Base-by-base conservation (phyloP, 345 rosid genomes). In the Citrus maxima region DNA sequence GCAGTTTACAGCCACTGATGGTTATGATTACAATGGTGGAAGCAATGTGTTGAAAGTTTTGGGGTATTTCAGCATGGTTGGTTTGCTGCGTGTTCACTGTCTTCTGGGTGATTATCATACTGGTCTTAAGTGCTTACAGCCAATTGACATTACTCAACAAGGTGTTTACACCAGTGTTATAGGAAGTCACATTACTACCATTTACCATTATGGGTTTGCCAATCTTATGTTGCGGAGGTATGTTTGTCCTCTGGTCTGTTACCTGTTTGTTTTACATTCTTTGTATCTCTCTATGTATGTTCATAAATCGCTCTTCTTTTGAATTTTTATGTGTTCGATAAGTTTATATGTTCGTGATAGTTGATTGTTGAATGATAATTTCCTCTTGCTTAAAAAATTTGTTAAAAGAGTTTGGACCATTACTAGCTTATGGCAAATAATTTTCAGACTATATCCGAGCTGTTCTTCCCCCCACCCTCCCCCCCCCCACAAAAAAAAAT, bases 21-120 rank as follows among this genome's bases (percentile, higher is more conserved):
- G 99, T 46, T 97, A 97, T 79, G 98, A 94, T 80, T 97, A 93
- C 77, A 88, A 64, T 83, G 99, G 99, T 67, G 99, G 99, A 21
- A 96, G 99, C 78, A 97, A 97, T 64, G 98, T 94, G 68, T 82
- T 94, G 92, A 96, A 96, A 88, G 98, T 96, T 77, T 82, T 96
- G 60, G 99, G 99, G 46, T 96, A 94, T 83, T 96, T 96, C 86
- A 96, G 99, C 84, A 92, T 92, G 97, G 97, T 96, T 54, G 99
- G 98, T 77, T 85, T 96, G 83, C 82, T 96, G 77, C 92, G 98
- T 49, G 99, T 96, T 79, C 98, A 96, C 78, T 96, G 99, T 81
- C 97, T 96, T 34, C 79, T 96, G 30, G 99, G 99, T 55, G 99
- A 96, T 82, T 94, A 96, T 86, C 98, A 94, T 63, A 93, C 98